These are phyloP conservation scores for Exophiala viscosa DNA, from an alignment of 2,329 filamentous ascomycete genomes.

Conservation along the genomic window DNA sequence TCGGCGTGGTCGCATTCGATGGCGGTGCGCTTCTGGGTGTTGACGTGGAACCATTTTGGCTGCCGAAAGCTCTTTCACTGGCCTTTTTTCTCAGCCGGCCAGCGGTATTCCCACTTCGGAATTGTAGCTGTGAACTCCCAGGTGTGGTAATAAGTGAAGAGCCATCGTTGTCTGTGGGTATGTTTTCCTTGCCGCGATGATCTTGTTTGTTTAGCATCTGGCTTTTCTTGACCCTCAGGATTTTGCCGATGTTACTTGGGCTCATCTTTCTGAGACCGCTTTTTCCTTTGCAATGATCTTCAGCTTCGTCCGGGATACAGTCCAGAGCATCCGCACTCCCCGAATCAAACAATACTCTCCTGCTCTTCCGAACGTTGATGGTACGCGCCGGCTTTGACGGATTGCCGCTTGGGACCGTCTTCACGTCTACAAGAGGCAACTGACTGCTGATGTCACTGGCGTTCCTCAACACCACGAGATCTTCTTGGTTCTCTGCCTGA, in stretches of 20 bases:
- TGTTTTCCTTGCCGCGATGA: conserved; percentile 24
- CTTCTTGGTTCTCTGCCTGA: neutral
- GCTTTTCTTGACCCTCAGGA: conserved; percentile 20
- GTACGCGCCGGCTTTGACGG: conserved; percentile 3
- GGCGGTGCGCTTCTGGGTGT: conserved; percentile 5
- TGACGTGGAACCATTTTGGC: conserved; percentile 2
- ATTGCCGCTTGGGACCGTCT: conserved; percentile 6
- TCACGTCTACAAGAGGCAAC: conserved; percentile 9
- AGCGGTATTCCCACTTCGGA: conserved; percentile 19
- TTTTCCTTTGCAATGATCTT: conserved; percentile 11
- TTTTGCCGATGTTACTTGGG: conserved; percentile 20
- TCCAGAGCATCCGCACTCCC: conserved; percentile 7
- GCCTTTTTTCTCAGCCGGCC: conserved; percentile 12
- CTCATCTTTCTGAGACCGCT: conserved; percentile 18
- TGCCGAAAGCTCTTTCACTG: conserved; percentile 9
- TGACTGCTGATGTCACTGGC: neutral
- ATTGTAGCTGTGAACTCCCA: conserved; percentile 19
- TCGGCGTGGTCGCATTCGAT: conserved; percentile 13
- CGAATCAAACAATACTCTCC: conserved; percentile 9
- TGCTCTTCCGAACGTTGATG: conserved; percentile 8
- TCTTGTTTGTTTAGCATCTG: conserved; percentile 1
- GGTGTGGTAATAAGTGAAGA: conserved; percentile 19
- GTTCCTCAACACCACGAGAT: neutral
- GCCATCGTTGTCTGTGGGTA: conserved; percentile 6
- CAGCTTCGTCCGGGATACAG: conserved; percentile 13